Evolutionary conservation across 139 green algal species (phyloP), one percentile per base, ranked within the genome.

Genomic region (Coelastrella sp.): DNA sequence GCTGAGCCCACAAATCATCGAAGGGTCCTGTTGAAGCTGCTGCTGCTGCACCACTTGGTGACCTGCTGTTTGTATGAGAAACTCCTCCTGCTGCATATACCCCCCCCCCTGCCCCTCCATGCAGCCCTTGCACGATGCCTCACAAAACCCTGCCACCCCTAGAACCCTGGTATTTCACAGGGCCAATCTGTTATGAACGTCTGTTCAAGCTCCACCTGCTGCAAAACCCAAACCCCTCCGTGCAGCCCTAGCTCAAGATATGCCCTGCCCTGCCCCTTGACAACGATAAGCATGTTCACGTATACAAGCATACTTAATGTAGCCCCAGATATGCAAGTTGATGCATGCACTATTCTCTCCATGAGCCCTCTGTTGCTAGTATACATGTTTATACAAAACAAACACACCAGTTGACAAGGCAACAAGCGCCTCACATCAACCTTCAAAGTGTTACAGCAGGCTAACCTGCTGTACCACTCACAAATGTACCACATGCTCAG

Each of bases 201-300:
- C n/a, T 80, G 25, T 80, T 59, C 1, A 27, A 70, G 20, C 4
- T 79, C 82, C 65, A 49, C 82, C 63, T 87, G 82, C 63, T 68
- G 82, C 82, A 87, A 22, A 74, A 82, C 25, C 76, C 76, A 24
- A 72, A 86, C 81, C 81, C 81, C 81, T 86, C 81, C 81, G 0
- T 61, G 81, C 81, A 70, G 81, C 81, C 81, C 81, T 27, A 75
- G 81, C 81, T 24, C 82, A 66, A 59, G 59, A 20, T 66, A 65
- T 65, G 19, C 82, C 82, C 65, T 78, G 82, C 82, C 65, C 27
- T 19, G 9, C 74, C 25, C 15, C 74, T 12, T 25, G 14, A 78
- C 20, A 25, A 78, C 35, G 35, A 49, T 49, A 49, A 49, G 35
- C 35, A 49, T 49, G 35, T 49, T 49, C 35, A 49, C 35, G 1